phyloP scores from a whole-genome alignment of 352 stramenopile species.

The Phytopythium ostracodes region DNA sequence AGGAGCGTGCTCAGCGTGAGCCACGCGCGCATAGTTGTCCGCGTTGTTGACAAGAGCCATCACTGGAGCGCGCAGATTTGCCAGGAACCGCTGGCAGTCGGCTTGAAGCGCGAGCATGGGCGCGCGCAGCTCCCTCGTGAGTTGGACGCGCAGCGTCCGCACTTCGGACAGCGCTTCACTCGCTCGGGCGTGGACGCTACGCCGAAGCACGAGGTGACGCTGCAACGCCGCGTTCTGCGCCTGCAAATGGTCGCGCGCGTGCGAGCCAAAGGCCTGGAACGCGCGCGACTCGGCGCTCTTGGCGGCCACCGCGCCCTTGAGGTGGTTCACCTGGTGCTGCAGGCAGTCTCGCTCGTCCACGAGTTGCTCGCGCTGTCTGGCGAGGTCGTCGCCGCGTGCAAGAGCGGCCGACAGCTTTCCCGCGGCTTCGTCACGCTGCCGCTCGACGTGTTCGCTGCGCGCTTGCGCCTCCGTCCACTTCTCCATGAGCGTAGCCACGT shows the following conservation, averaged over 20 bases:
- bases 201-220: conserved; percentile 46
- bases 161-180: conserved; percentile 38
- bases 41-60: conserved; percentile 44
- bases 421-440: conserved; percentile 19
- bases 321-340: conserved; percentile 62
- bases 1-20: conserved; percentile 48
- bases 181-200: conserved; percentile 41
- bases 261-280: conserved; percentile 65
- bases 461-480: conserved; percentile 70
- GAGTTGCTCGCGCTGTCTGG: conserved; percentile 29
- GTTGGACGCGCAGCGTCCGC: conserved; percentile 29
- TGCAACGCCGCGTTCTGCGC: conserved; percentile 48
- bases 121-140: conserved; percentile 33
- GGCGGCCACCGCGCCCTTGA: conserved; percentile 67
- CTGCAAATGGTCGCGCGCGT: conserved; percentile 59
- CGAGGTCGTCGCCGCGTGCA: conserved; percentile 48
- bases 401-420: conserved; percentile 30
- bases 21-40: conserved; percentile 38
- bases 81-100: conserved; percentile 48
- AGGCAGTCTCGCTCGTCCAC: conserved; percentile 58
- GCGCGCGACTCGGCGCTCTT: conserved; percentile 68
- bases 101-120: conserved; percentile 49
- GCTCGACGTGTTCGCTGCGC: conserved; percentile 50
- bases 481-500: conserved; percentile 66
- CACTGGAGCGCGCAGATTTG: conserved; percentile 45